Evolutionary conservation across 2,329 filamentous ascomycete genomes (phyloP).

Genomic region (Penicillium nordicum): DNA sequence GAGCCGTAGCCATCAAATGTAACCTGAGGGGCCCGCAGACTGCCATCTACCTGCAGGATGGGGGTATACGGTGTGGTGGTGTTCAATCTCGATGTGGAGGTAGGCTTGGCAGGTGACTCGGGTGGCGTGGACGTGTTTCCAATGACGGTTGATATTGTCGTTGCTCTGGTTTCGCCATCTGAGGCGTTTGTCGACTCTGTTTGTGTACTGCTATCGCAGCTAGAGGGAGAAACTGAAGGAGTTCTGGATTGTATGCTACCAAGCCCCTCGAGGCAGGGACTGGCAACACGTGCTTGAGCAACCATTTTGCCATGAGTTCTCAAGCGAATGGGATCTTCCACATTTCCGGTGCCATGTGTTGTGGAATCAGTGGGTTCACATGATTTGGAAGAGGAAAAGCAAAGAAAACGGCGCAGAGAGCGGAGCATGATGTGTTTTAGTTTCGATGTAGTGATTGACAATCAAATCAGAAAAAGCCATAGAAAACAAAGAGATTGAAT

Average conservation of each 20-base stretch:
- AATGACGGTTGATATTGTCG: slow-evolving; percentile 14
- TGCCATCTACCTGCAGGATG: slow-evolving; percentile 23
- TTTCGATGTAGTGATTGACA: not conserved
- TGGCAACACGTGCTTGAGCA: slow-evolving; percentile 3
- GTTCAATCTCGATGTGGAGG: not conserved
- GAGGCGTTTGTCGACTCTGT: slow-evolving; percentile 8
- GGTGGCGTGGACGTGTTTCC: slow-evolving; percentile 7
- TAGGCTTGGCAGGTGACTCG: slow-evolving; percentile 8
- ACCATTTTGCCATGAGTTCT: slow-evolving; percentile 4
- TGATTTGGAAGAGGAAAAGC: slow-evolving; percentile 14
- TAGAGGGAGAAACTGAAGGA: slow-evolving; percentile 1
- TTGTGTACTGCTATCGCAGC: slow-evolving; percentile 10
- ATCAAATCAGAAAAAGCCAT: not conserved
- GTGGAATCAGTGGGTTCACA: not conserved
- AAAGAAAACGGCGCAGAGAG: slow-evolving; percentile 18
- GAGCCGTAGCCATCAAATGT: slow-evolving; percentile 24
- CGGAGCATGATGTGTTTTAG: slow-evolving; percentile 7
- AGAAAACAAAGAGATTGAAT: not conserved
- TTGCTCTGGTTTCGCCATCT: slow-evolving; percentile 14
- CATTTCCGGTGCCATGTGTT: not conserved
- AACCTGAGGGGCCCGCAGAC: slow-evolving; percentile 19
- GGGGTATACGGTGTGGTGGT: slow-evolving; percentile 17
- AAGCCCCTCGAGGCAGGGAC: not conserved
- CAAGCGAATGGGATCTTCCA: slow-evolving; percentile 5
- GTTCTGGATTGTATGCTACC: not conserved